Evolutionary conservation across 129 eudicot species (phyloP).

Genomic region (Tanacetum coccineum): DNA sequence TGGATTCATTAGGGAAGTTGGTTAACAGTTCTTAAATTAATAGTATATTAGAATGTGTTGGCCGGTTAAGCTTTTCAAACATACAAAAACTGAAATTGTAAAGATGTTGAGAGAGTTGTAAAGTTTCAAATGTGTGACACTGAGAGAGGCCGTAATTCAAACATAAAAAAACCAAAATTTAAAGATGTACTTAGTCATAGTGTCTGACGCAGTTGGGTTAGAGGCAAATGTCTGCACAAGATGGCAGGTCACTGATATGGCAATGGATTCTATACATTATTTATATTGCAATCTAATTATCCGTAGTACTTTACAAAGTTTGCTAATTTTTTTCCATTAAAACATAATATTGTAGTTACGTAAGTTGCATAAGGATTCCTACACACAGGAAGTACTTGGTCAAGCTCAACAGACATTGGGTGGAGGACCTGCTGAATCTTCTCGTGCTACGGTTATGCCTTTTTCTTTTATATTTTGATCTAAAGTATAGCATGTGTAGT

Average conservation of each 20-base stretch:
- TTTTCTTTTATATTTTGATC: background rate
- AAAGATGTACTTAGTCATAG: too few species aligned
- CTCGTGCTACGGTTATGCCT: slow-evolving; percentile 30
- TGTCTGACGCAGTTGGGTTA: too few species aligned
- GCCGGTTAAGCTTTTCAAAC: too few species aligned
- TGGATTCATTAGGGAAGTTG: too few species aligned
- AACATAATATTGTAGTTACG: slow-evolving; percentile 37
- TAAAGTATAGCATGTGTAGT: background rate
- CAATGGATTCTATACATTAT: slow-evolving; percentile 3
- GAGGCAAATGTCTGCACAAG: background rate
- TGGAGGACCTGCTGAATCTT: slow-evolving; percentile 30
- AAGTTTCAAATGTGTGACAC: too few species aligned
- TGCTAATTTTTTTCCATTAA: background rate
- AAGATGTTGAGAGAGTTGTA: too few species aligned
- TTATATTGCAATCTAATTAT: background rate
- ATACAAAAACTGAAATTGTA: too few species aligned
- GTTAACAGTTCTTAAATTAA: too few species aligned
- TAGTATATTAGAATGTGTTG: too few species aligned
- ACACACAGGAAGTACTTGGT: slow-evolving; percentile 31
- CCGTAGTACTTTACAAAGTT: background rate
- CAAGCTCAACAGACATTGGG: slow-evolving; percentile 40
- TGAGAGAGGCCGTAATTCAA: too few species aligned
- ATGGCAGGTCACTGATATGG: background rate
- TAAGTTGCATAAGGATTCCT: slow-evolving; percentile 38
- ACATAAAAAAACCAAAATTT: too few species aligned